A percentile compares a stretch with the other conserved stretches of the same genome.
Conservation (phyloP, 768 basidiomycete genomes). For the Porphyrellus cyaneotinctus region DNA sequence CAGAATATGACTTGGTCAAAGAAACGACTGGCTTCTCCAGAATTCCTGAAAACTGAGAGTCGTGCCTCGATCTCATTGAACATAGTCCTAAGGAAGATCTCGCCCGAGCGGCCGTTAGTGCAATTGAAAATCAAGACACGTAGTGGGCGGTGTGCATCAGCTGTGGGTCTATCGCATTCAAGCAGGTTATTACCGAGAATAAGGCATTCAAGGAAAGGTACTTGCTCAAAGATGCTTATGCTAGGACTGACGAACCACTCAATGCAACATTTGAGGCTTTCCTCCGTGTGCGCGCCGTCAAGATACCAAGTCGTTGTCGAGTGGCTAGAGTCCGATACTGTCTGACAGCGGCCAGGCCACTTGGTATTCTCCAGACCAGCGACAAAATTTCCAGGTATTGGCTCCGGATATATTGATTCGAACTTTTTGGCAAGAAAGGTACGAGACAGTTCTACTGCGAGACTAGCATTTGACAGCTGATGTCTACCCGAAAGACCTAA, state of each 20-base stretch:
- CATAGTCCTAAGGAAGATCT: constrained; percentile 61
- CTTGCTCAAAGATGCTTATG: constrained; percentile 40
- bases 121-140: constrained; percentile 92
- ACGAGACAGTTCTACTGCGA: constrained; percentile 73
- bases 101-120: constrained; percentile 83
- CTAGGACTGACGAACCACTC: constrained; percentile 79
- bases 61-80: constrained; percentile 47
- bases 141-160: constrained; percentile 24
- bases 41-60: constrained; percentile 38
- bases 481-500: constrained; percentile 82
- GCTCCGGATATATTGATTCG: constrained; percentile 5
- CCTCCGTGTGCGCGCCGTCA: constrained; percentile 93
- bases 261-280: constrained; percentile 83
- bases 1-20: constrained; percentile 93
- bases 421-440: constrained; percentile 51
- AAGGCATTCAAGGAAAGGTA: constrained; percentile 4
- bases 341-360: constrained; percentile 97
- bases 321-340: constrained; percentile 57
- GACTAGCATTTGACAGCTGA: constrained; percentile 81
- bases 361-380: constrained; percentile 61
- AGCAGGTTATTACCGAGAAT: constrained; percentile 2
- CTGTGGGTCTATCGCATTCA: constrained; percentile 2
- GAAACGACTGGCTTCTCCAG: constrained; percentile 42
- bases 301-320: constrained; percentile 73
- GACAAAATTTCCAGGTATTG: constrained; percentile 51